These are phyloP conservation scores for Fragilariopsis cylindrus DNA, from an alignment of 108 stramenopile genomes.

Conservation along the genomic window DNA sequence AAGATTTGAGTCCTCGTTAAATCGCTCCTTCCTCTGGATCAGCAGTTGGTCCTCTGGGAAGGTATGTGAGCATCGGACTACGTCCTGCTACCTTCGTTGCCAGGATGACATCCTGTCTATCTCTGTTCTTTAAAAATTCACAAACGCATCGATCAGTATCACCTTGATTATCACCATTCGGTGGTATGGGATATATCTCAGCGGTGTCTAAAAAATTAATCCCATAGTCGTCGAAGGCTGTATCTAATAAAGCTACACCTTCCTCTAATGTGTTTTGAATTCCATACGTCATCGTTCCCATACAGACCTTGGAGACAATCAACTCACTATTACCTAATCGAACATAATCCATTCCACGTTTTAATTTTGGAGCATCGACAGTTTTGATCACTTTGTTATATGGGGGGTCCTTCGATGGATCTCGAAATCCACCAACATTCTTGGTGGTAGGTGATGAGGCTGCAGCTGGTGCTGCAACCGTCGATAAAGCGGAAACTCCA, in stretches of 20 bases:
- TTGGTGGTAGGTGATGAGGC: neutral
- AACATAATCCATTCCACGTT: slow-evolving; percentile 77
- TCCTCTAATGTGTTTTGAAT: slow-evolving; percentile 88
- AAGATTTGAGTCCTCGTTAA: slow-evolving; percentile 73
- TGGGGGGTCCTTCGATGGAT: neutral
- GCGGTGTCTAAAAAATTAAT: slow-evolving; percentile 95
- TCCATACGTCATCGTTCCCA: slow-evolving; percentile 91
- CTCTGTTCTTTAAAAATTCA: slow-evolving; percentile 55
- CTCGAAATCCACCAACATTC: neutral
- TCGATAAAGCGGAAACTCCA: slow-evolving; percentile 8
- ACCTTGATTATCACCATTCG: slow-evolving; percentile 62
- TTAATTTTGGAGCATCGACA: slow-evolving; percentile 57
- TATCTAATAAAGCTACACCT: slow-evolving; percentile 81
- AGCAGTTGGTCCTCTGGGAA: slow-evolving; percentile 40
- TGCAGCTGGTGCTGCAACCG: neutral
- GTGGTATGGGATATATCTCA: slow-evolving; percentile 84
- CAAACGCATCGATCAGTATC: slow-evolving; percentile 75
- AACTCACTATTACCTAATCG: slow-evolving; percentile 59
- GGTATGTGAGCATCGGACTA: slow-evolving; percentile 67
- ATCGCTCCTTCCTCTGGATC: slow-evolving; percentile 33
- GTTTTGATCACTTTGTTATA: slow-evolving; percentile 33
- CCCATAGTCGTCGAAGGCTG: slow-evolving; percentile 86
- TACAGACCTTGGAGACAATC: slow-evolving; percentile 82
- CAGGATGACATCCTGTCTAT: slow-evolving; percentile 80
- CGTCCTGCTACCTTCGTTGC: slow-evolving; percentile 86